Evolutionary conservation across 129 eudicot genomes (phyloP).

Genomic region (Pseudognaphalium luteoalbum): DNA sequence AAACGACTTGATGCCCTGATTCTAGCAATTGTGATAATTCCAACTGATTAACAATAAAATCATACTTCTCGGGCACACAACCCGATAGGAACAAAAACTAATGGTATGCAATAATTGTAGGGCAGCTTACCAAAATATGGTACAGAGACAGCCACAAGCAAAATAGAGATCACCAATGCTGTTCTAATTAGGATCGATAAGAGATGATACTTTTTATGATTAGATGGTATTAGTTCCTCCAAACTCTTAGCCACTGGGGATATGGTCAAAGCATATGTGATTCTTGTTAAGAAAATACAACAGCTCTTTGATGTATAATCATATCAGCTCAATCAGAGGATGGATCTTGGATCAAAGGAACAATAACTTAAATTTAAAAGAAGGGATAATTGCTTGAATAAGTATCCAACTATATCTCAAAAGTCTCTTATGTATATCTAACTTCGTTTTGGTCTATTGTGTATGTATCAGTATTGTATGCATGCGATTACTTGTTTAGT

Average conservation of each 20-base stretch:
- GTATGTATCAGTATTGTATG: too few species aligned
- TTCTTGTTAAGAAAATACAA: slow-evolving; percentile 45
- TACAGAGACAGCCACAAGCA: slow-evolving; percentile 60
- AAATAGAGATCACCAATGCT: slow-evolving; percentile 64
- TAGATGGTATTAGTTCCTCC: slow-evolving; percentile 76
- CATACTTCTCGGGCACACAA: not conserved
- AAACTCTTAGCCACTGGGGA: slow-evolving; percentile 87
- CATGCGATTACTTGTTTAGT: too few species aligned
- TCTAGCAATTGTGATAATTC: not conserved
- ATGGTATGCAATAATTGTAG: not conserved
- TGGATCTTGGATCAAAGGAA: not conserved
- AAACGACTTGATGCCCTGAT: not conserved
- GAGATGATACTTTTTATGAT: slow-evolving; percentile 38
- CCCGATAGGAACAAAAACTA: slow-evolving; percentile 1
- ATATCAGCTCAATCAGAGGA: not conserved
- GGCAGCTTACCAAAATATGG: slow-evolving; percentile 70
- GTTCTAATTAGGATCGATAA: slow-evolving; percentile 74
- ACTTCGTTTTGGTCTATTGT: too few species aligned
- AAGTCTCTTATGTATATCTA: too few species aligned
- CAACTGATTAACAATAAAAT: not conserved
- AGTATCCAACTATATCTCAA: too few species aligned
- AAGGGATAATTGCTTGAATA: too few species aligned
- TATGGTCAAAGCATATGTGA: slow-evolving; percentile 78
- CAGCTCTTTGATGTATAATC: not conserved
- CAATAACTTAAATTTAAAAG: not conserved